Evolutionary conservation across 176 grass and related monocot genomes (phyloP), one percentile per base, ranked within the genome.

Genomic region (Poa annua): DNA sequence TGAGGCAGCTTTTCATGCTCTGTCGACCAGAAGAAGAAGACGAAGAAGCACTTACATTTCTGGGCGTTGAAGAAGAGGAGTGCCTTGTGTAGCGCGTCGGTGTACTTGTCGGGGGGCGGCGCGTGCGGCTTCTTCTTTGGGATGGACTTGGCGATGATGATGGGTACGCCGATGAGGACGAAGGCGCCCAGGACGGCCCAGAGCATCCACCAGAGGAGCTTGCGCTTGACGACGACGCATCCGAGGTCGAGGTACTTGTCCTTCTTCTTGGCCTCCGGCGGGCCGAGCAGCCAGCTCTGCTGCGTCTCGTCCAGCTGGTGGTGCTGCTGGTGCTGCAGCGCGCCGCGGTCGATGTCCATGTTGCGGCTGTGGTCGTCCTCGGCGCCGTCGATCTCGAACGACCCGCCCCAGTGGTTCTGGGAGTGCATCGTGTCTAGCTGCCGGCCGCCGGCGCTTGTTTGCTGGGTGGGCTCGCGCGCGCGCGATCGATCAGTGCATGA

Each of bases 1-100:
- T 12, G 17, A 80, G 56, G 36, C 62, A 38, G 47, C 47, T 14
- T 47, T 47, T 13, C 11, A 47, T 47, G 44, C 44, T 47, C 44
- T 47, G 44, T 17, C 39, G 29, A 29, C 29, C 19, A 11, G 2
- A 19, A 32, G 17, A 5, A 32, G 41, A 0, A 41, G 44, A 45
- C 11, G 44, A 45, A 45, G 44, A 11, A 45, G 11, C 10, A 14
- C 92, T 82, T 53, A 98, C 92, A 98, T 89, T 91, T 98, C 78
- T 95, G 96, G 42, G 96, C 96, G 71, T 98, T 98, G 90, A 95
- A 98, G 96, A 98, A 98, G 80, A 88, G 89, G 45, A 98, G 89
- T 0, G 96, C 96, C 85, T 98, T 98, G 90, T 93, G 96, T n/a
- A 96, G 86, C 20, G 88, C 91, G 0, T 92, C 82, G 3, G 93